These are phyloP conservation scores for Phytophthora palmivora DNA, from an alignment of 352 stramenopile species.

Conservation along the genomic window DNA sequence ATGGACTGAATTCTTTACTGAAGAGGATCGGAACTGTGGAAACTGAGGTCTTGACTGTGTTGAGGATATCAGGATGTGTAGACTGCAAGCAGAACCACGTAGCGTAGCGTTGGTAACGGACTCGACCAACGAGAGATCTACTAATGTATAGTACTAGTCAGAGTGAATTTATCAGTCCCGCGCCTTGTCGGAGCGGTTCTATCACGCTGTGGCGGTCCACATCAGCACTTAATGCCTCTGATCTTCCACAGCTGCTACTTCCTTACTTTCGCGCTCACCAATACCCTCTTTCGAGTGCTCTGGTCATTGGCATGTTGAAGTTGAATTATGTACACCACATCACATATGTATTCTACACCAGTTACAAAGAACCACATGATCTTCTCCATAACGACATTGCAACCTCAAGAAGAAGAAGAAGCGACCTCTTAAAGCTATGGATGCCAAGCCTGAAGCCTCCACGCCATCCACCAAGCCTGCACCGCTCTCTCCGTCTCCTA, in stretches of 20 bases:
- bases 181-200: too few relatives aligned
- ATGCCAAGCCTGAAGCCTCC: constrained; percentile 15
- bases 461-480: constrained; percentile 2
- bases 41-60: too few relatives aligned
- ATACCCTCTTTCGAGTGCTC: constrained; percentile 7
- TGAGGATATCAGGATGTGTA: too few relatives aligned
- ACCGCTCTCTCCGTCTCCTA: constrained; percentile 1
- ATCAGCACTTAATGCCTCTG: background rate
- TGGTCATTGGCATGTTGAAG: constrained; percentile 5
- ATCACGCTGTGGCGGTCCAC: background rate
- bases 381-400: constrained; percentile 1
- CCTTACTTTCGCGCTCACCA: background rate
- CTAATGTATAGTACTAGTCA: background rate
- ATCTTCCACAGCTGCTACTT: background rate
- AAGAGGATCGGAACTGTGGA: too few relatives aligned
- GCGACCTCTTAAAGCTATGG: constrained; percentile 8
- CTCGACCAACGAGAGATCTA: background rate
- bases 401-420: constrained; percentile 25
- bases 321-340: constrained; percentile 1
- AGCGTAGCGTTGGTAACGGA: background rate
- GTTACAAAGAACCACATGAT: constrained; percentile 9
- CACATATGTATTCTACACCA: constrained; percentile 6
- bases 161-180: background rate
- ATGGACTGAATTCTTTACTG: too few relatives aligned
- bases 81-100: too few relatives aligned